Base-by-base conservation (phyloP, 805 yeast species). In the Metschnikowia corniflorae region DNA sequence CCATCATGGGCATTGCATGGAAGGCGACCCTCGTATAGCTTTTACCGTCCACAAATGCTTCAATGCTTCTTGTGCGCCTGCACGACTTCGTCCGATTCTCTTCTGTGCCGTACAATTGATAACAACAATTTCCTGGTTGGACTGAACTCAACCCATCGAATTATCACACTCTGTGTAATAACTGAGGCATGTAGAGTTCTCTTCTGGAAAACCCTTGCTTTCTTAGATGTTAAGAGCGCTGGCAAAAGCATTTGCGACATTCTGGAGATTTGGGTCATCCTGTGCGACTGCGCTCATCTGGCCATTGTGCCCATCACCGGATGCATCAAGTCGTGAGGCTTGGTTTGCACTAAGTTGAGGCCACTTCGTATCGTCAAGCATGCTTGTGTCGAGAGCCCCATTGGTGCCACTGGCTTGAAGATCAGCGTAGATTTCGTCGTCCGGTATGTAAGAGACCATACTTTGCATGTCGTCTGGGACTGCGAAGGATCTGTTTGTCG, bases 221-320 rank as follows among this genome's bases (percentile, higher is more conserved):
- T n/a, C 24, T 31, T 25, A 48, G 7, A 48, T 33, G 22, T 46
- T 46, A n/a, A 48, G 37, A 8, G 45, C 50, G 21, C 44, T 44
- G 22, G 49, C 43, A 25, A 48, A 48, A 2, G 50, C 50, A 29
- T 35, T 37, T n/a, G 48, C 50, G 22, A 48, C 35, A 25, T 32
- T 42, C 26, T 37, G 40, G 16, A 46, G 24, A 14, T 27, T 31
- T 9, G 25, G 29, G 13, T 34, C 43, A 6, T 35, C 34, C 14
- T 18, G 40, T n/a, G 27, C 12, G 10, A 35, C 15, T 3, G 24
- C 28, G 13, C 26, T 21, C 20, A 14, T 12, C 10, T 35, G 16
- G 14, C 29, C 20, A 16, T 23, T 23, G 18, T 24, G 26, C 15
- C 28, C 34, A 15, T 16, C 31, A 9, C 28, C 25, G 14, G 36